Conservation (phyloP, 108 stramenopile genomes). For the Chaetoceros tenuissimus region DNA sequence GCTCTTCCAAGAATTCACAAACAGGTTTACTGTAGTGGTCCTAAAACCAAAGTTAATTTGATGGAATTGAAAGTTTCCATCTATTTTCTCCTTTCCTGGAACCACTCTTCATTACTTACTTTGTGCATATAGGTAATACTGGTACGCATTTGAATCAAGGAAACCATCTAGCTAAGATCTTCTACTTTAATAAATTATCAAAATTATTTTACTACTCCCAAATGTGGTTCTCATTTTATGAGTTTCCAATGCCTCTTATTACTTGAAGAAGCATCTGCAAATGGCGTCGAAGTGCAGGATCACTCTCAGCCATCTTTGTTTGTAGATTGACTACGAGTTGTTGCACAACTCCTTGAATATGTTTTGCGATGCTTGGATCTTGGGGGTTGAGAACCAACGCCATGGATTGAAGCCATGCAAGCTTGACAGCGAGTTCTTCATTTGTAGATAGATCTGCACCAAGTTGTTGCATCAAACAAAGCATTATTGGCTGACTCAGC, state of each 20-base stretch:
- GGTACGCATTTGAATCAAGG: too few relatives aligned
- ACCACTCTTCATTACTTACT: too few relatives aligned
- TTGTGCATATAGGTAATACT: too few relatives aligned
- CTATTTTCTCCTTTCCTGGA: too few relatives aligned
- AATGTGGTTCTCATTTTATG: not conserved
- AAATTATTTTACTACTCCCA: too few relatives aligned
- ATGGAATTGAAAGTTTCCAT: too few relatives aligned
- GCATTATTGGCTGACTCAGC: conserved; percentile 71
- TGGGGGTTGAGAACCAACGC: conserved; percentile 72
- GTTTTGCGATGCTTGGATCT: conserved; percentile 53
- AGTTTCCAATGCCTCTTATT: conserved; percentile 46
- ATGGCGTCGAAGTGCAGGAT: conserved; percentile 51
- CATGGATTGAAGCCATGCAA: conserved; percentile 86
- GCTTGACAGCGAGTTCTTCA: conserved; percentile 41
- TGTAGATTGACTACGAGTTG: conserved; percentile 54
- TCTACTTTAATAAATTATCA: too few relatives aligned
- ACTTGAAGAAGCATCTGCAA: conserved; percentile 70
- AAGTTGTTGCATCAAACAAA: conserved; percentile 86
- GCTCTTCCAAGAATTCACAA: too few relatives aligned
- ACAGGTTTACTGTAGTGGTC: too few relatives aligned
- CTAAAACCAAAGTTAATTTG: too few relatives aligned
- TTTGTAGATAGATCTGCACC: conserved; percentile 42
- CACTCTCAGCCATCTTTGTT: conserved; percentile 48
- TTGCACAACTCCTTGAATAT: conserved; percentile 51
- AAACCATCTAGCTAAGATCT: too few relatives aligned